Evolutionary conservation across 2,329 filamentous ascomycete species (phyloP), one percentile per base, ranked within the genome.

Genomic region (Curvularia hawaiiensis): DNA sequence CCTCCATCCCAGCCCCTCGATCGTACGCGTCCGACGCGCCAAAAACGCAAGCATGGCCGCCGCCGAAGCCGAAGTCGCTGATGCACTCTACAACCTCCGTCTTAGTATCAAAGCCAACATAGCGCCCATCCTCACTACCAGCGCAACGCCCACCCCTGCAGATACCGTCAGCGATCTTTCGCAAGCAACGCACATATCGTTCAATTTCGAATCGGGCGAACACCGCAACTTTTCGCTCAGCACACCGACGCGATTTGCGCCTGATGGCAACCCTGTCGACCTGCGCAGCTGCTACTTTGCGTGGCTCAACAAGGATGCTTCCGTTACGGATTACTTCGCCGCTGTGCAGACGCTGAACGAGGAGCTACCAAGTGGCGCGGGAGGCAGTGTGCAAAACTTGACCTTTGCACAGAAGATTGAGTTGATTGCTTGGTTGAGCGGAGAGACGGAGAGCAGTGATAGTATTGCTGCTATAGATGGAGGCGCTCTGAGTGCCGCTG

Each of bases 271-370:
- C 54, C 84, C 89, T 4, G 88, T 97, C 69, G 91, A 97, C 74
- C 83, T 99, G 66, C 92, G 95, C 73, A 95, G 90, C 75, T 94
- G 97, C 78, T 97, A 94, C 81, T 97, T 98, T 74, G 92, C 92
- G 54, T 99, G 92, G 92, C 83, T 91, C 70, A 96, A 97, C 79
- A 92, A 92, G 76, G 94, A 98, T 79, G 87, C 90, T 54, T 87
- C 90, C 53, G 92, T 96, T 65, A 90, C 91, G 11, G 92, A 96
- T 68, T 98, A 98, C 83, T 95, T 97, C 77, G 86, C 90, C 26
- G 89, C 90, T 0, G 90, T 91, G 14, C 88, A 90, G 68, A 84
- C 88, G 65, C 83, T 98, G 55, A 96, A 96, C 74, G 88, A 91
- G 50, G 88, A 92, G 71, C 82, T 97, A 26, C 82, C 80, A 0